These are phyloP conservation scores for Gossypium lobatum DNA, from an alignment of 441 rosid species.

Conservation along the genomic window DNA sequence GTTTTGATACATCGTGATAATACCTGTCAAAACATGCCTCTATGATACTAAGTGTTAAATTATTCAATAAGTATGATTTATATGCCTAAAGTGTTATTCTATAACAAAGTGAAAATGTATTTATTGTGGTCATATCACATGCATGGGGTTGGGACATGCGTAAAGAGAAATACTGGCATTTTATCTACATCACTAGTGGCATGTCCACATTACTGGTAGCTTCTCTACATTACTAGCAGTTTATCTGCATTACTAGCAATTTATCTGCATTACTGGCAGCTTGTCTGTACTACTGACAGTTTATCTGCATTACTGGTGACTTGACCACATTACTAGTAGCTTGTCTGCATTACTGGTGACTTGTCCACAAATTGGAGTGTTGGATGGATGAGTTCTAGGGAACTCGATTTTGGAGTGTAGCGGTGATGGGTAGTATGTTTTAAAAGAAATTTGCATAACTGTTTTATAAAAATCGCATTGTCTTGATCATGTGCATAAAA, in stretches of 20 bases:
- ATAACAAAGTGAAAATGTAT: not conserved
- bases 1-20: not conserved
- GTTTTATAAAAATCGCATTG: too few species aligned
- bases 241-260: too few species aligned
- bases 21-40: not conserved
- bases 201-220: too few species aligned
- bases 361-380: not conserved
- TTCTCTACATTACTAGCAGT: too few species aligned
- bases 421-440: not conserved
- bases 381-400: not conserved
- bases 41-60: not conserved
- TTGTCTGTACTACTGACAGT: too few species aligned
- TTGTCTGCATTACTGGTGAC: not conserved
- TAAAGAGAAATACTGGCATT: not conserved
- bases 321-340: not conserved
- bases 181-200: too few species aligned
- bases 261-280: too few species aligned
- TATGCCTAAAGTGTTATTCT: not conserved
- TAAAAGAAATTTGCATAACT: not conserved
- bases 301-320: not conserved
- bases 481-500: not conserved
- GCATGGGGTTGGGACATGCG: not conserved
- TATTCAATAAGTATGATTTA: not conserved
- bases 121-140: not conserved
- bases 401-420: not conserved